These are phyloP conservation scores for Periconia digitata DNA, from an alignment of 2,329 filamentous ascomycete genomes.

Conservation along the genomic window DNA sequence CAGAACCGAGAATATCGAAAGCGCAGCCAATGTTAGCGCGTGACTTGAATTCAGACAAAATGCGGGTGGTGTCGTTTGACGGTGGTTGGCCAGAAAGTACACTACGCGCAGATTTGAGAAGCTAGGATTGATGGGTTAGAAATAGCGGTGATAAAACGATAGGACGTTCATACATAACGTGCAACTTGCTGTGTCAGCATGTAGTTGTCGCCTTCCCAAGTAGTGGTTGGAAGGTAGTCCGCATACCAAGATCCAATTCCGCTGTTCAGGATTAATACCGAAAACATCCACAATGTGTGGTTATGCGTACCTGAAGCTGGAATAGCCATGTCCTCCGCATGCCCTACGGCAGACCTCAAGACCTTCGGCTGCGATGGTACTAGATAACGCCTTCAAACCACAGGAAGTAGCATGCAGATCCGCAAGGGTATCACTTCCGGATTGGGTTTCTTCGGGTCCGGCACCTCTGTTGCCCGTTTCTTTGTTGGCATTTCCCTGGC, in stretches of 20 bases:
- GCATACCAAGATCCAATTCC: constrained; percentile 77
- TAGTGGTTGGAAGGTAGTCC: constrained; percentile 71
- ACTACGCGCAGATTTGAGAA: constrained; percentile 72
- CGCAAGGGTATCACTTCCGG: constrained; percentile 68
- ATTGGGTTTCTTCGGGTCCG: constrained; percentile 67
- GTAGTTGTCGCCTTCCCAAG: constrained; percentile 80
- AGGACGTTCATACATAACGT: constrained; percentile 58
- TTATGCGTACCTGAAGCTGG: constrained; percentile 57
- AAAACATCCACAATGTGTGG: not conserved
- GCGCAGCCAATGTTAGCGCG: constrained; percentile 71
- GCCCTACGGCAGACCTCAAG: constrained; percentile 74
- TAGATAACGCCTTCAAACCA: constrained; percentile 72
- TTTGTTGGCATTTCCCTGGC: constrained; percentile 43
- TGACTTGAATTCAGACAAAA: constrained; percentile 65
- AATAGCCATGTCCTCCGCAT: constrained; percentile 77
- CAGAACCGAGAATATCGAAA: constrained; percentile 71
- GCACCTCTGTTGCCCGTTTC: constrained; percentile 52
- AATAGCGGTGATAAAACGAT: constrained; percentile 5
- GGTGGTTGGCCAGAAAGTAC: constrained; percentile 67
- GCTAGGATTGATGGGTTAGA: constrained; percentile 34
- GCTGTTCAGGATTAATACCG: constrained; percentile 29
- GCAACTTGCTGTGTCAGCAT: constrained; percentile 81
- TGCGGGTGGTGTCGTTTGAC: constrained; percentile 68
- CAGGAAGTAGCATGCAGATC: constrained; percentile 78
- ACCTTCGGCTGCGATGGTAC: constrained; percentile 71